Conservation (phyloP, 2,329 filamentous ascomycete genomes). For the Colletotrichum godetiae region DNA sequence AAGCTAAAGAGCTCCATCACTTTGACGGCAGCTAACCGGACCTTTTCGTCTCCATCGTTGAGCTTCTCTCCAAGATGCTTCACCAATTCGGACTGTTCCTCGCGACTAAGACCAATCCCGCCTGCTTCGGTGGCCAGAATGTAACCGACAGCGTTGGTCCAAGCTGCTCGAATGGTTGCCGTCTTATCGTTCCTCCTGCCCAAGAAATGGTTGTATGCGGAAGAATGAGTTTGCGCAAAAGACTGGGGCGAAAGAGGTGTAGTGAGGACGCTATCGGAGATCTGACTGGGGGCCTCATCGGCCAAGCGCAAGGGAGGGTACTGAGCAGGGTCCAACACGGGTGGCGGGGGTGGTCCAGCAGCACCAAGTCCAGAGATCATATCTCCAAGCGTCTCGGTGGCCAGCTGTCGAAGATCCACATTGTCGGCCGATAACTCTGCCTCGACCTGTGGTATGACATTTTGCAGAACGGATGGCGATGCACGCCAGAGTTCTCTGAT, state of each 20-base stretch:
- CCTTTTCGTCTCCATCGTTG: constrained; percentile 89
- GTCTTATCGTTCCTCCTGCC: constrained; percentile 89
- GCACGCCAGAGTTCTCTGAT: constrained; percentile 95
- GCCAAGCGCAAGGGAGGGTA: constrained; percentile 82
- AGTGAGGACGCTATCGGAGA: constrained; percentile 73
- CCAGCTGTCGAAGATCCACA: constrained; percentile 84
- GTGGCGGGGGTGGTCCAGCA: constrained; percentile 81
- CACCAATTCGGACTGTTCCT: constrained; percentile 83
- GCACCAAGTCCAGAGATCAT: constrained; percentile 95
- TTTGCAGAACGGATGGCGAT: constrained; percentile 86
- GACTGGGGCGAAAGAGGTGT: constrained; percentile 89
- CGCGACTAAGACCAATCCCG: constrained; percentile 85
- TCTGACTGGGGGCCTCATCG: constrained; percentile 63
- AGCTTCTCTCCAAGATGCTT: constrained; percentile 82
- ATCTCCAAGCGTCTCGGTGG: constrained; percentile 94
- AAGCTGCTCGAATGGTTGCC: constrained; percentile 82
- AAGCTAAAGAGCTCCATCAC: constrained; percentile 85
- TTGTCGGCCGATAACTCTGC: constrained; percentile 93
- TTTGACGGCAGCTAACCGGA: constrained; percentile 89
- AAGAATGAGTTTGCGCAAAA: constrained; percentile 84
- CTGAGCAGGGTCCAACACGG: constrained; percentile 80
- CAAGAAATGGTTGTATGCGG: constrained; percentile 86
- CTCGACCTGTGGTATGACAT: constrained; percentile 94
- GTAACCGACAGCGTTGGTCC: constrained; percentile 85
- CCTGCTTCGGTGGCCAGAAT: constrained; percentile 93